These are phyloP conservation scores for Prunus salicina DNA, from an alignment of 306 rosid species.

Conservation along the genomic window DNA sequence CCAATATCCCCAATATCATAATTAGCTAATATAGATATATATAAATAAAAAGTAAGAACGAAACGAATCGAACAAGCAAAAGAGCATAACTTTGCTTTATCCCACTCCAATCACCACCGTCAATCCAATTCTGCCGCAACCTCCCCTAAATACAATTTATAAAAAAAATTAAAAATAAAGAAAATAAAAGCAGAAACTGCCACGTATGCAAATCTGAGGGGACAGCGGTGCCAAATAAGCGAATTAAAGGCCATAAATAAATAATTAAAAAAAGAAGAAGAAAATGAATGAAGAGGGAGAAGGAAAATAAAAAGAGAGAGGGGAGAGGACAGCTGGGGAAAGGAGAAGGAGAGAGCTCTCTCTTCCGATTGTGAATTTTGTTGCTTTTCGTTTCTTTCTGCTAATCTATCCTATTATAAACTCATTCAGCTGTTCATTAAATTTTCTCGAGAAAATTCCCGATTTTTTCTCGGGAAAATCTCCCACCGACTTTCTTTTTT, in stretches of 20 bases:
- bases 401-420: neutral
- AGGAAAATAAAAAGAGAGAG: neutral
- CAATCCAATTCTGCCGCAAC: neutral
- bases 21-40: neutral
- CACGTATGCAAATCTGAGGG: constrained; percentile 5
- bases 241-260: neutral
- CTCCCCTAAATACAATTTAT: neutral
- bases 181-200: neutral
- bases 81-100: neutral
- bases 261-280: neutral
- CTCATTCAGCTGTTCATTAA: neutral
- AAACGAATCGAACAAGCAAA: neutral
- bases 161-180: neutral
- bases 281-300: neutral
- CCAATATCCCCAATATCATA: no score
- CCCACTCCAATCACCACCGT: constrained; percentile 7
- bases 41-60: neutral
- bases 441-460: constrained; percentile 10
- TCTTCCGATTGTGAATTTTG: neutral
- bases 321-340: neutral
- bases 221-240: constrained; percentile 14
- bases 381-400: neutral
- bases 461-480: constrained; percentile 7
- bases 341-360: neutral
- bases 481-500: neutral